phyloP scores from a whole-genome alignment of 164 flowering plant genomes.

The Magnolia kwangsiensis region DNA sequence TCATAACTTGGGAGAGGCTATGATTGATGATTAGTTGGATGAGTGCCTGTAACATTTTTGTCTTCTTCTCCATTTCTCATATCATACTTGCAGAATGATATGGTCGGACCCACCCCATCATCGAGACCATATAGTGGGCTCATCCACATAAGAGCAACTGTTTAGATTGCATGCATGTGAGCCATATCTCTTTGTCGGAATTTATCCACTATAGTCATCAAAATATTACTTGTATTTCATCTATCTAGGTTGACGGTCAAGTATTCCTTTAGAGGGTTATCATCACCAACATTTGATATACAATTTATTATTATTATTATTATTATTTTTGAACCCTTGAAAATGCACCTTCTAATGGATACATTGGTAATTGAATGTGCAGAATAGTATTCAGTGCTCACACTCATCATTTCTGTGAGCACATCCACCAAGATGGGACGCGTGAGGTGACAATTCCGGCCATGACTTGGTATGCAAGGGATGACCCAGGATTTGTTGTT shows the following conservation, averaged over 20 bases:
- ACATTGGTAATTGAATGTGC: conserved; percentile 12
- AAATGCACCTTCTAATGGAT: not conserved
- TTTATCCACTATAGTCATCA: not conserved
- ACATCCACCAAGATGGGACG: conserved; percentile 52
- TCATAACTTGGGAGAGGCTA: too few relatives aligned
- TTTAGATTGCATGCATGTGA: not conserved
- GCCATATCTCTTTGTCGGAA: not conserved
- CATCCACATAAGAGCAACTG: not conserved
- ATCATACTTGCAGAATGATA: too few relatives aligned
- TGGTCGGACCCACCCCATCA: not conserved
- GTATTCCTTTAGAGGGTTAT: not conserved
- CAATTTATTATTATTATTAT: too few relatives aligned
- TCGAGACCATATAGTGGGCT: not conserved
- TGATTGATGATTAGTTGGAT: too few relatives aligned
- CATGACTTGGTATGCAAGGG: conserved; percentile 59
- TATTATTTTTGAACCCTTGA: too few relatives aligned
- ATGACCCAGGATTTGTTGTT: conserved; percentile 62
- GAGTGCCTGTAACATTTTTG: too few relatives aligned
- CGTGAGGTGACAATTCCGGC: conserved; percentile 68
- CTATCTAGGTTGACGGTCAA: not conserved
- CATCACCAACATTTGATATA: not conserved
- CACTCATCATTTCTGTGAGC: conserved; percentile 39
- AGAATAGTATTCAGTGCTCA: conserved; percentile 74
- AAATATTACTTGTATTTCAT: not conserved
- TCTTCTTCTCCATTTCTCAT: too few relatives aligned